A percentile compares a stretch with the other conserved stretches of the same genome.
These are phyloP conservation scores for Asterophora parasitica DNA, from an alignment of 768 basidiomycete genomes.

Conservation along the genomic window DNA sequence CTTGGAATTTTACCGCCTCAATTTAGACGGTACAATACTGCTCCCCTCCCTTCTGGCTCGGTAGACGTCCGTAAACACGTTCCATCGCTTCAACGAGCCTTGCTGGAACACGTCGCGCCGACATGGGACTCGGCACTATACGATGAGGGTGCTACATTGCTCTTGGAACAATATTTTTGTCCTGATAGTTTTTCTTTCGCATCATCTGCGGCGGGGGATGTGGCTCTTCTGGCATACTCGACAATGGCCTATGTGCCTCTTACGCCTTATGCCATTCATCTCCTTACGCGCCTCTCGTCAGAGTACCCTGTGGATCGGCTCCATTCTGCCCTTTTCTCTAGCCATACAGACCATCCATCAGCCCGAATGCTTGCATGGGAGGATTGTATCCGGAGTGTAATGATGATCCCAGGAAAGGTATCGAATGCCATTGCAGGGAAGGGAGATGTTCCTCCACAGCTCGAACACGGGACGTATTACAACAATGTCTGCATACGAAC, in stretches of 20 bases:
- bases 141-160: constrained; percentile 38
- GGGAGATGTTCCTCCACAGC: constrained; percentile 33
- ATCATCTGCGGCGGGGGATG: constrained; percentile 42
- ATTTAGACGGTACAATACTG: constrained; percentile 39
- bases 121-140: constrained; percentile 58
- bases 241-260: constrained; percentile 52
- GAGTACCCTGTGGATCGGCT: constrained; percentile 70
- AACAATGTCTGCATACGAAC: constrained; percentile 46
- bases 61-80: constrained; percentile 36
- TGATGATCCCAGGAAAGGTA: constrained; percentile 70
- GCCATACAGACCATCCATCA: constrained; percentile 15
- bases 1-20: constrained; percentile 57
- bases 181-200: constrained; percentile 58
- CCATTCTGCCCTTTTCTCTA: constrained; percentile 44
- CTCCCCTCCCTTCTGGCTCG: constrained; percentile 29
- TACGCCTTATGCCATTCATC: constrained; percentile 41
- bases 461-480: constrained; percentile 59
- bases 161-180: constrained; percentile 70
- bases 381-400: constrained; percentile 61
- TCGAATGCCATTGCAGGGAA: constrained; percentile 61
- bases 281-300: constrained; percentile 50
- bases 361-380: constrained; percentile 57
- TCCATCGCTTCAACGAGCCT: constrained; percentile 56
- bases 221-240: constrained; percentile 59
- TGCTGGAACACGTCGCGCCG: constrained; percentile 63